These are phyloP conservation scores for Draba incana DNA, from an alignment of 345 rosid species.

Conservation along the genomic window DNA sequence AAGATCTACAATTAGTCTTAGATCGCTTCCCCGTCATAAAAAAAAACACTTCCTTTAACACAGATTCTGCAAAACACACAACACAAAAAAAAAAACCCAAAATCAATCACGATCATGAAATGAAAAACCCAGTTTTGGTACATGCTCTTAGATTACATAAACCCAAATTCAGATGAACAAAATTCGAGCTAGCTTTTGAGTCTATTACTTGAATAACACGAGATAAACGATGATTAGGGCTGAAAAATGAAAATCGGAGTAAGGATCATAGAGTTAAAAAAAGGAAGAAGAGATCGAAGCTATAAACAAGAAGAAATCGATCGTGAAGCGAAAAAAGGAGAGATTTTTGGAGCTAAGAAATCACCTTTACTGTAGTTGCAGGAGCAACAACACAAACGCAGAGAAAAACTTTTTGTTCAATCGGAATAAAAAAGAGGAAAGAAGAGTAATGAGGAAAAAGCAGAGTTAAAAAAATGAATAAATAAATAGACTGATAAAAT, in stretches of 20 bases:
- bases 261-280: constrained; percentile 19
- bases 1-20: constrained; percentile 83
- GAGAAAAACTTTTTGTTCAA: background rate
- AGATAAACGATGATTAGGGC: constrained; percentile 7
- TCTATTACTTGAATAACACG: background rate
- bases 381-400: background rate
- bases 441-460: background rate
- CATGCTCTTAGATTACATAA: constrained; percentile 2
- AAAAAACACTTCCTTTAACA: constrained; percentile 23
- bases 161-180: background rate
- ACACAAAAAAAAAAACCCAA: constrained; percentile 6
- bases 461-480: background rate
- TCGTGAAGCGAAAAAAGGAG: constrained; percentile 4
- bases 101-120: constrained; percentile 11
- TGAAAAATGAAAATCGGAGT: background rate
- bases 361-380: constrained; percentile 31
- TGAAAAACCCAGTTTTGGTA: background rate
- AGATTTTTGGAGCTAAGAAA: background rate
- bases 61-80: constrained; percentile 35
- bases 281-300: constrained; percentile 26
- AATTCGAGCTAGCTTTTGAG: background rate
- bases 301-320: background rate
- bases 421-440: background rate
- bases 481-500: background rate
- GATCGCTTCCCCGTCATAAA: constrained; percentile 78